Evolutionary conservation across 148 eudicot genomes (phyloP).

Genomic region (Fallopia convolvulus): DNA sequence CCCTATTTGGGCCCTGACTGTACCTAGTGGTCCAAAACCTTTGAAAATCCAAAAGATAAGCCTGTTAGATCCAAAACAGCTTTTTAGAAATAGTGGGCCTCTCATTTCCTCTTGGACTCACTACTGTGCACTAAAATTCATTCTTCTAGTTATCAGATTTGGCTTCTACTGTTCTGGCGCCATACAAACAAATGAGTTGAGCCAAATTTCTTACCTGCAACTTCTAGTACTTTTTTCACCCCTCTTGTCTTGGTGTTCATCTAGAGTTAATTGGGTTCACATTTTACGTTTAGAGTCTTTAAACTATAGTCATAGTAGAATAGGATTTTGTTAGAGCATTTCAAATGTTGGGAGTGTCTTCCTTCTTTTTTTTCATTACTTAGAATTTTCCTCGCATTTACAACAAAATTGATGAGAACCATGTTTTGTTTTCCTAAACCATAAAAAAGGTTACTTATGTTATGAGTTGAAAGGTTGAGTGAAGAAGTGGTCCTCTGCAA

Average conservation of each 20-base stretch:
- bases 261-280: no score
- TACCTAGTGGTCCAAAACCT: neutral
- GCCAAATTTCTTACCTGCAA: neutral
- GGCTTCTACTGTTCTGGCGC: neutral
- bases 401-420: no score
- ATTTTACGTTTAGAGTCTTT: no score
- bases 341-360: no score
- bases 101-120: conserved; percentile 1
- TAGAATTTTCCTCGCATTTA: no score
- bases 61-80: conserved; percentile 5
- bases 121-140: conserved; percentile 5
- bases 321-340: no score
- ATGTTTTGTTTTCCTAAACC: no score
- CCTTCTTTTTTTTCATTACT: no score
- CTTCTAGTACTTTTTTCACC: neutral
- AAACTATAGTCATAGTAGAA: no score
- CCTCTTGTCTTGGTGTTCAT: no score
- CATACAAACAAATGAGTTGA: neutral
- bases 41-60: conserved; percentile 5
- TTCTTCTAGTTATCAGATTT: neutral
- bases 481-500: neutral
- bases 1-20: neutral
- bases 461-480: neutral
- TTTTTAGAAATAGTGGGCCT: neutral
- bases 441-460: no score